phyloP scores from a whole-genome alignment of 148 eudicot species.

The Cornus suecica region DNA sequence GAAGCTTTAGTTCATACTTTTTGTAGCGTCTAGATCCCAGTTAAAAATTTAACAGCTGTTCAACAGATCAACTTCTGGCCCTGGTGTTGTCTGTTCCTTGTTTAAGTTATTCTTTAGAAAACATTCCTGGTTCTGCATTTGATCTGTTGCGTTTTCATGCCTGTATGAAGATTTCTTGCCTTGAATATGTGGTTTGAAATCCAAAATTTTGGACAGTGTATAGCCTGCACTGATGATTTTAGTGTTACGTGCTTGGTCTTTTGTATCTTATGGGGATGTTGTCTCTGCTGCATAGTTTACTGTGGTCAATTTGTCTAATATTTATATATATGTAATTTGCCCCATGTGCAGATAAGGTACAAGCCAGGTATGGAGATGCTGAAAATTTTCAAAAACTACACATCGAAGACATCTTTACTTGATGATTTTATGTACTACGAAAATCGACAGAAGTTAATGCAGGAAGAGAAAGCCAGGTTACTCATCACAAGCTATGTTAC shows the following conservation, averaged over 20 bases:
- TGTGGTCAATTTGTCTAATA: neutral
- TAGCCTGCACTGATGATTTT: neutral
- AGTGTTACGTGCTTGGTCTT: neutral
- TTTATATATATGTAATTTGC: neutral
- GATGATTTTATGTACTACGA: conserved; percentile 97
- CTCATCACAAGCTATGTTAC: conserved; percentile 39
- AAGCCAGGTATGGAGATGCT: conserved; percentile 92
- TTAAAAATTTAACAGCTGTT: no score
- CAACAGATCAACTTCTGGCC: neutral
- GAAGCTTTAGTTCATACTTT: no score
- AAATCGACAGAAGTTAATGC: conserved; percentile 78
- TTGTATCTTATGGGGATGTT: neutral
- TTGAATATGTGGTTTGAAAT: neutral
- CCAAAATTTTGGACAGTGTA: neutral
- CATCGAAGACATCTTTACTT: conserved; percentile 73
- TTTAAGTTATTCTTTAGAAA: neutral
- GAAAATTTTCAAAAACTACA: conserved; percentile 58
- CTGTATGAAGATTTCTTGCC: no score
- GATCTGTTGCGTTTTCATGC: no score
- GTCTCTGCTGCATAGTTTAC: neutral
- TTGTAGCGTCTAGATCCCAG: no score
- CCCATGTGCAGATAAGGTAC: conserved; percentile 55
- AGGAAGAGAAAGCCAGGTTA: conserved; percentile 70
- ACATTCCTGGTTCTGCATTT: neutral
- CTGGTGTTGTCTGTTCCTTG: neutral